Evolutionary conservation across 176 grass and related monocot genomes (phyloP).

Genomic region (Chrysopogon serrulatus): DNA sequence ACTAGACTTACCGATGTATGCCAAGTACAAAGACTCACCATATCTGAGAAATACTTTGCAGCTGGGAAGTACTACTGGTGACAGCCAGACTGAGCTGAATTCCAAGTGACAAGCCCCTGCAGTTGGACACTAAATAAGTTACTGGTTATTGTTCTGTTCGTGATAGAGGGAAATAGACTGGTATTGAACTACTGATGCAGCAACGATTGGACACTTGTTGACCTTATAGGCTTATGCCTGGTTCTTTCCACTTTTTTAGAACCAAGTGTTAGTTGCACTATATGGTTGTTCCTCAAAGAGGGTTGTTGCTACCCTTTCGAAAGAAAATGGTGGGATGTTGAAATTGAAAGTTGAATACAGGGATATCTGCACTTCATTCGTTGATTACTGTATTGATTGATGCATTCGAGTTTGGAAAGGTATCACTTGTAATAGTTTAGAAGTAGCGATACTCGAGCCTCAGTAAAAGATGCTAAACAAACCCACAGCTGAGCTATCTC

Average conservation of each 20-base stretch:
- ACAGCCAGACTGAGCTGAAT: constrained; percentile 4
- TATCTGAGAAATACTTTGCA: constrained; percentile 53
- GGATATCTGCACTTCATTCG: neutral
- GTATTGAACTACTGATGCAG: neutral
- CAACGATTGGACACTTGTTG: neutral
- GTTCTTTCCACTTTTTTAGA: neutral
- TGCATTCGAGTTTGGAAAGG: neutral
- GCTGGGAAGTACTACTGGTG: constrained; percentile 18
- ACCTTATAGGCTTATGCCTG: neutral
- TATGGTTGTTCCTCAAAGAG: neutral
- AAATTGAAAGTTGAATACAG: neutral
- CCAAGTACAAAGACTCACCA: constrained; percentile 58
- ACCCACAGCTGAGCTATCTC: neutral
- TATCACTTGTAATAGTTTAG: neutral
- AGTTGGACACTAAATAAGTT: neutral
- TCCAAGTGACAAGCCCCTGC: constrained; percentile 1
- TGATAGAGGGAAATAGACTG: neutral
- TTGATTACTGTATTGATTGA: neutral
- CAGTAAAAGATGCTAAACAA: neutral
- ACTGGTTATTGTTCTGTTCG: neutral
- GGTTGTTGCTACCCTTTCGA: neutral
- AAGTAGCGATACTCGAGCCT: neutral
- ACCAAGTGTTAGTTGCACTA: neutral
- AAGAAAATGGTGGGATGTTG: neutral
- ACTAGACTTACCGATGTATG: constrained; percentile 66